Evolutionary conservation across 192 early-diverging fungal species (phyloP).

Genomic region (Coemansia sp.): DNA sequence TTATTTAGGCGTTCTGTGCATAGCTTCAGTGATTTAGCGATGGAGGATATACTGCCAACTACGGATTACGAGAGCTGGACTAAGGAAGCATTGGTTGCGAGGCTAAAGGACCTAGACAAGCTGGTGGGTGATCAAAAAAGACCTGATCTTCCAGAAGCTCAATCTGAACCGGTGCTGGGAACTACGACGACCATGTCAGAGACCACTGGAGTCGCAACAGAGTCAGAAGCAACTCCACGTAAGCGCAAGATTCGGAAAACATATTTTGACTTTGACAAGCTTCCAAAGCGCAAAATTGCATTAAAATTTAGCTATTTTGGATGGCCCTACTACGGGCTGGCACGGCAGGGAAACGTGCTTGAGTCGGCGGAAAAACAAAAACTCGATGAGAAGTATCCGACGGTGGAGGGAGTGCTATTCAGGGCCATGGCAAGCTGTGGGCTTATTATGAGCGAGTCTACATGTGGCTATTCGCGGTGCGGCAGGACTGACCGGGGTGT

Average conservation of each 20-base stretch:
- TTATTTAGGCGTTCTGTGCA: neutral
- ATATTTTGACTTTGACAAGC: constrained; percentile 75
- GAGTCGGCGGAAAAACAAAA: constrained; percentile 38
- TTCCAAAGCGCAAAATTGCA: constrained; percentile 76
- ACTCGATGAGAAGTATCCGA: constrained; percentile 57
- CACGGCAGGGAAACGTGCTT: constrained; percentile 62
- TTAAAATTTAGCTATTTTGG: constrained; percentile 90
- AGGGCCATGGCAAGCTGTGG: constrained; percentile 72
- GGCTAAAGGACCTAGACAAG: constrained; percentile 50
- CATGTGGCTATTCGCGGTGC: constrained; percentile 77
- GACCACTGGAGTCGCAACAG: neutral
- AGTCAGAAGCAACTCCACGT: constrained; percentile 21
- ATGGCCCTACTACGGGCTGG: constrained; percentile 85
- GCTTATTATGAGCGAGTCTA: constrained; percentile 67
- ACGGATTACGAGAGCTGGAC: constrained; percentile 57
- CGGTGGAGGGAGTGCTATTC: constrained; percentile 86
- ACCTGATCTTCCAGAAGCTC: neutral
- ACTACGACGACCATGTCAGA: neutral
- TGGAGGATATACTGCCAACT: neutral
- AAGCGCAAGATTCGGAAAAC: constrained; percentile 28
- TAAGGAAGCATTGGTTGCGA: constrained; percentile 58
- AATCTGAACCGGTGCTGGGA: neutral
- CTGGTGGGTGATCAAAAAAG: neutral
- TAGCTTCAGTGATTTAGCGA: neutral
- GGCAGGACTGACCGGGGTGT: constrained; percentile 89